phyloP scores from a whole-genome alignment of 306 rosid genomes.

The Nissolia schottii region DNA sequence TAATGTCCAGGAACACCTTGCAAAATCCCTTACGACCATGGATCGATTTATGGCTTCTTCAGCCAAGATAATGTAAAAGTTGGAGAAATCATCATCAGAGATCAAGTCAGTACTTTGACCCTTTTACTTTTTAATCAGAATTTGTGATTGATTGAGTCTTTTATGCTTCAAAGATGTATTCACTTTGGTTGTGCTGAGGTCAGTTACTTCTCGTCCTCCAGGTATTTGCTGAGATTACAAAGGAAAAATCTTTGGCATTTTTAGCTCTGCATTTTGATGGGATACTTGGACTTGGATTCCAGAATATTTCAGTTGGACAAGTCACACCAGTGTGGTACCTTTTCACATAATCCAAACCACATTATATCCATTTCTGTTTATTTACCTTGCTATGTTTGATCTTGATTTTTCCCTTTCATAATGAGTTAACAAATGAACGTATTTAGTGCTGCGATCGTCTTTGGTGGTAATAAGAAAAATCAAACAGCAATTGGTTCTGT shows the following conservation, averaged over 20 bases:
- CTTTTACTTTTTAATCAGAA: neutral
- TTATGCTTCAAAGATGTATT: neutral
- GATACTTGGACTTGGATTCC: slow-evolving; percentile 46
- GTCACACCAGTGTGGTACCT: slow-evolving; percentile 43
- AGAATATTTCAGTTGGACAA: slow-evolving; percentile 27
- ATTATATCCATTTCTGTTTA: neutral
- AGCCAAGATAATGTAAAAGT: slow-evolving; percentile 31
- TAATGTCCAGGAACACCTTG: slow-evolving; percentile 38
- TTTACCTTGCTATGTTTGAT: neutral
- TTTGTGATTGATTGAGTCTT: neutral
- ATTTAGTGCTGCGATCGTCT: neutral
- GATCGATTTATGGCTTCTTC: slow-evolving; percentile 37
- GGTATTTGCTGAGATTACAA: slow-evolving; percentile 44
- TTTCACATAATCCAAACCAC: neutral
- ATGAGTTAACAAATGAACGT: neutral
- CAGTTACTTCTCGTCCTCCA: slow-evolving; percentile 18
- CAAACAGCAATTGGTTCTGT: neutral
- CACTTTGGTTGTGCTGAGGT: neutral
- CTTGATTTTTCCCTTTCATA: neutral
- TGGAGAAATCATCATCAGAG: slow-evolving; percentile 28
- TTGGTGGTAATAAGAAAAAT: neutral
- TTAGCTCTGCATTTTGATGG: slow-evolving; percentile 41
- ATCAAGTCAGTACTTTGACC: slow-evolving; percentile 34
- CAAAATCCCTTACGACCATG: slow-evolving; percentile 45
- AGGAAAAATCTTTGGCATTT: slow-evolving; percentile 32